Evolutionary conservation across 768 basidiomycete genomes (phyloP), one percentile per base, ranked within the genome.

Genomic region (Tricholoma sp.): DNA sequence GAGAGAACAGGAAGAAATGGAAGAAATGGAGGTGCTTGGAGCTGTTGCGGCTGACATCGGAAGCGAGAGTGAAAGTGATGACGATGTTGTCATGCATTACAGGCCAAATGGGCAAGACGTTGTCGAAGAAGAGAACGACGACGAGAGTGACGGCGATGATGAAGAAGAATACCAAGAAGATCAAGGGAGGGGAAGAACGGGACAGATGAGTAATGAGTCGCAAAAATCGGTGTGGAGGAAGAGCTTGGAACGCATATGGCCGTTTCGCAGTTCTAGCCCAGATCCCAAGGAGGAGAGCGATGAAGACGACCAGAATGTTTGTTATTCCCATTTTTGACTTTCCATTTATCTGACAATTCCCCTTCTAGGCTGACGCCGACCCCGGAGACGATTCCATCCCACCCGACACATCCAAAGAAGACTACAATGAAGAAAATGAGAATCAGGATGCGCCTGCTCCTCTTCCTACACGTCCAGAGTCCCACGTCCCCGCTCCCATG

Each of bases 1-100:
- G 56, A 76, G 81, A 46, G 76, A 74, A 49, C 73, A 78, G 54
- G 80, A 83, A 34, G 67, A 71, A 46, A 75, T 74, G 41, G 77
- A 83, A 52, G 81, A 83, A 57, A 75, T 81, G 66, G 84, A 83
- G 50, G 75, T 75, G 2, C 54, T 78, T 29, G 76, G 69, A 21
- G 68, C 69, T 31, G 74, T 75, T 32, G 78, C 76, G 14, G 72
- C 69, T 5, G 68, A 74, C 16, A 68, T 72, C 43, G 74, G 71
- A 53, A 75, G 72, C 43, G 70, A 65, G 41, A 73, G 74, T 27
- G 70, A 70, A 12, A 73, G 73, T 29, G 70, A 70, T 9, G 72
- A 74, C 18, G 62, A 60, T 1, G 62, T 60, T n/a, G 45, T 54
- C 14, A 60, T 19, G 55, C 60, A 62, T 14, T 55, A 61, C 9